Conservation (phyloP, 345 rosid species). For the Rhodamnia argentea region DNA sequence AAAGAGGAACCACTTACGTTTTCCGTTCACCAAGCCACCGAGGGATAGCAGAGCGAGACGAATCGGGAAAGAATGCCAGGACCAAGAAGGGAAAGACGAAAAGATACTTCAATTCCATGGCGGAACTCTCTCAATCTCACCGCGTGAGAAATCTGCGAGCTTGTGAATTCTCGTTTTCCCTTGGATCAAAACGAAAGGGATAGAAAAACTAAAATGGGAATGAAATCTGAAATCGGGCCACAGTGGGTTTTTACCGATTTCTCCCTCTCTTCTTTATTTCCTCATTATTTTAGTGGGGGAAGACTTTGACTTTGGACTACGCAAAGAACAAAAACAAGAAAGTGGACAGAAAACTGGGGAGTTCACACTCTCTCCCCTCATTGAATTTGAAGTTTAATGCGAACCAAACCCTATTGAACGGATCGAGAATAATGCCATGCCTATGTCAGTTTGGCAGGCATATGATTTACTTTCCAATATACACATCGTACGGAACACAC, state of each 20-base stretch:
- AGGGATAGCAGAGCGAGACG: slow-evolving; percentile 10
- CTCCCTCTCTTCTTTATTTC: not conserved
- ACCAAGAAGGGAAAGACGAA: slow-evolving; percentile 20
- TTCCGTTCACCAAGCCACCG: slow-evolving; percentile 12
- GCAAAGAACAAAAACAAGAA: not conserved
- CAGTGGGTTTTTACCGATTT: not conserved
- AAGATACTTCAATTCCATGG: not conserved
- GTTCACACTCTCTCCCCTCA: not conserved
- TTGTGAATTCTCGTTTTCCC: not conserved
- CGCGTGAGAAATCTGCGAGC: not conserved
- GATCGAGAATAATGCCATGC: too few species aligned
- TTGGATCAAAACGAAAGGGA: not conserved
- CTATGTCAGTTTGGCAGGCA: too few species aligned
- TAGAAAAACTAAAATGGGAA: not conserved
- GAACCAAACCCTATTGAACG: not conserved
- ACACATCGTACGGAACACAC: too few species aligned
- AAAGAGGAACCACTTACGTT: not conserved
- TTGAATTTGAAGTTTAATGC: not conserved
- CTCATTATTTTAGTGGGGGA: not conserved
- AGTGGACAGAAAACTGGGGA: not conserved
- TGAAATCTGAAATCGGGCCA: not conserved
- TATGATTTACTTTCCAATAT: not conserved
- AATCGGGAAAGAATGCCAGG: slow-evolving; percentile 21
- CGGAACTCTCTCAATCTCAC: not conserved
- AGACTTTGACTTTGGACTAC: not conserved